phyloP scores from a whole-genome alignment of 2,329 filamentous ascomycete species.

The Stemphylium lycopersici region DNA sequence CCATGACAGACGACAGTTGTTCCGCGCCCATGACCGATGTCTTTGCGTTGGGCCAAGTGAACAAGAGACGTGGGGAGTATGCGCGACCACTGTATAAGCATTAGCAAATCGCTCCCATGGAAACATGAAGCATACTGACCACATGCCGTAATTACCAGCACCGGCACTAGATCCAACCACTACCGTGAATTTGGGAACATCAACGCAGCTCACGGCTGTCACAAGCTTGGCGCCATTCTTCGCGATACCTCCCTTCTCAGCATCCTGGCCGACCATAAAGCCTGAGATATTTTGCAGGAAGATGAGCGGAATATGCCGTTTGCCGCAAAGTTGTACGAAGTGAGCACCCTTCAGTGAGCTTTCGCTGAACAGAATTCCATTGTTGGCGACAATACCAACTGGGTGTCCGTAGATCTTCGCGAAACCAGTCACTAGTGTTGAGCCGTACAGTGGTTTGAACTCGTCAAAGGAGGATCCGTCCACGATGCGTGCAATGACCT shows the following conservation, averaged over 20 bases:
- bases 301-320: constrained; percentile 85
- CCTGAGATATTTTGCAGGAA: constrained; percentile 97
- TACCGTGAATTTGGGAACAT: constrained; percentile 96
- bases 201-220: constrained; percentile 89
- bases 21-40: constrained; percentile 96
- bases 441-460: constrained; percentile 92
- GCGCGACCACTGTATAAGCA: constrained; percentile 70
- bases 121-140: constrained; percentile 54
- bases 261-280: constrained; percentile 96
- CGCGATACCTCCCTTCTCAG: constrained; percentile 92
- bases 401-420: constrained; percentile 87
- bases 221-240: constrained; percentile 98
- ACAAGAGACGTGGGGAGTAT: constrained; percentile 88
- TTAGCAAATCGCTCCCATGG: not conserved
- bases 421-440: constrained; percentile 87
- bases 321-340: constrained; percentile 93
- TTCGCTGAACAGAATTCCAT: constrained; percentile 90
- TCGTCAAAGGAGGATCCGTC: constrained; percentile 90
- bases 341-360: constrained; percentile 92
- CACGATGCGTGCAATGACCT: constrained; percentile 90
- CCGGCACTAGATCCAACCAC: constrained; percentile 93
- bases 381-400: constrained; percentile 93
- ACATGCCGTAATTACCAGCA: constrained; percentile 99
- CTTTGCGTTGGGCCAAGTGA: constrained; percentile 98
- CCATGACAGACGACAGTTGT: constrained; percentile 92